These are phyloP conservation scores for Chamaenerion angustifolium DNA, from an alignment of 345 rosid species.

Conservation along the genomic window DNA sequence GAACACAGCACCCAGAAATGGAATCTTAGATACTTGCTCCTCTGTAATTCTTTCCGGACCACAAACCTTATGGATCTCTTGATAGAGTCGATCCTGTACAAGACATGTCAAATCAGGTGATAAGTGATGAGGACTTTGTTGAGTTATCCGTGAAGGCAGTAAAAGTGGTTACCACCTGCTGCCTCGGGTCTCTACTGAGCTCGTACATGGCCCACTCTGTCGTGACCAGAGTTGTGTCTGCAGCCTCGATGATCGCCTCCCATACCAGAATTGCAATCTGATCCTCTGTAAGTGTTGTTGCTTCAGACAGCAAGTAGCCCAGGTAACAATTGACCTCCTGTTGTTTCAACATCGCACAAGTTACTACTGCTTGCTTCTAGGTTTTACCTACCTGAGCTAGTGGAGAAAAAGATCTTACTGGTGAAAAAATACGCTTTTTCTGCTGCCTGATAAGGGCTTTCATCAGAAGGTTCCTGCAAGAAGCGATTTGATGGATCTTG, in stretches of 20 bases:
- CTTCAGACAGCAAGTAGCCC: conserved; percentile 47
- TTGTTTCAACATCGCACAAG: not conserved
- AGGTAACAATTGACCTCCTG: conserved; percentile 50
- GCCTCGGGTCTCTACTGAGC: conserved; percentile 49
- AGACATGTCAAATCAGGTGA: not conserved
- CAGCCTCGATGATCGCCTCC: conserved; percentile 63
- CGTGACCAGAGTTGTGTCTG: conserved; percentile 69
- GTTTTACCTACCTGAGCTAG: too few relatives aligned
- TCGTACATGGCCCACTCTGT: conserved; percentile 89
- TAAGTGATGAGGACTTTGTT: too few relatives aligned
- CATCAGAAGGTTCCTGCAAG: conserved; percentile 49
- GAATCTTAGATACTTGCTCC: conserved; percentile 43
- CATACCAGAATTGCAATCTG: conserved; percentile 52
- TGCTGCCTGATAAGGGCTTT: conserved; percentile 30
- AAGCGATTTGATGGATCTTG: conserved; percentile 32
- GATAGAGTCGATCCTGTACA: conserved; percentile 32
- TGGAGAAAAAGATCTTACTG: conserved; percentile 20
- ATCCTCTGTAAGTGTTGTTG: conserved; percentile 41
- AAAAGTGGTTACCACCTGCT: conserved; percentile 31
- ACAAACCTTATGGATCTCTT: conserved; percentile 36
- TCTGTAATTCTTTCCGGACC: conserved; percentile 45
- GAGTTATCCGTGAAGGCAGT: too few relatives aligned
- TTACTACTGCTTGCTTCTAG: too few relatives aligned
- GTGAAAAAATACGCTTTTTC: conserved; percentile 18
- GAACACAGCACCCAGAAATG: conserved; percentile 51